These are phyloP conservation scores for Allium fistulosum DNA, from an alignment of 106 monocot genomes.

Conservation along the genomic window DNA sequence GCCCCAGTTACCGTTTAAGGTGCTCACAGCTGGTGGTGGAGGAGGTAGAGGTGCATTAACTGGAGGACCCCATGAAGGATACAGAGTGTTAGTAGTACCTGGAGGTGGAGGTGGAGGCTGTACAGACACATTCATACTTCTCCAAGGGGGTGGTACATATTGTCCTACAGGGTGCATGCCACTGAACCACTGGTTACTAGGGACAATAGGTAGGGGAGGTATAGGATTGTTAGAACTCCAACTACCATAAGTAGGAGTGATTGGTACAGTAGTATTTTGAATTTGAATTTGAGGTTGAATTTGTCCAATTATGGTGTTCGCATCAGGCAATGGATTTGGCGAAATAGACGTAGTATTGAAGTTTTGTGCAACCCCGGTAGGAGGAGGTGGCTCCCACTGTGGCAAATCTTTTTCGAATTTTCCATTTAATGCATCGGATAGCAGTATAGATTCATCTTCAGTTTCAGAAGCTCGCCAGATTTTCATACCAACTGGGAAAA, in stretches of 20 bases:
- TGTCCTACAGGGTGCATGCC: conserved; percentile 9
- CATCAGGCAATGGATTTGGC: background rate
- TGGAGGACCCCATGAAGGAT: too few species aligned
- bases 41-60: background rate
- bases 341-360: conserved; percentile 7
- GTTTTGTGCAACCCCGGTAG: background rate
- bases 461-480: conserved; percentile 46
- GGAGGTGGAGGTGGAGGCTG: background rate
- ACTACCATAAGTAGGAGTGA: conserved; percentile 17
- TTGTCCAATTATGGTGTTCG: conserved; percentile 12
- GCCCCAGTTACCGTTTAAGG: conserved; percentile 10
- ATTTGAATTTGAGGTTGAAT: conserved; percentile 5
- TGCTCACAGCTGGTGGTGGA: conserved; percentile 3
- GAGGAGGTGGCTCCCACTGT: conserved; percentile 12
- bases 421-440: conserved; percentile 33
- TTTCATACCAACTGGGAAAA: conserved; percentile 44
- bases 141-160: background rate
- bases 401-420: conserved; percentile 30
- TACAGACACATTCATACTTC: background rate
- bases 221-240: conserved; percentile 11
- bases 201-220: conserved; percentile 1
- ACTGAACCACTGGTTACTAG: conserved; percentile 15
- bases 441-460: conserved; percentile 31
- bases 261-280: conserved; percentile 7
- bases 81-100: background rate